phyloP scores from a whole-genome alignment of 441 rosid species.

The Bocquillonia castaneifolia region DNA sequence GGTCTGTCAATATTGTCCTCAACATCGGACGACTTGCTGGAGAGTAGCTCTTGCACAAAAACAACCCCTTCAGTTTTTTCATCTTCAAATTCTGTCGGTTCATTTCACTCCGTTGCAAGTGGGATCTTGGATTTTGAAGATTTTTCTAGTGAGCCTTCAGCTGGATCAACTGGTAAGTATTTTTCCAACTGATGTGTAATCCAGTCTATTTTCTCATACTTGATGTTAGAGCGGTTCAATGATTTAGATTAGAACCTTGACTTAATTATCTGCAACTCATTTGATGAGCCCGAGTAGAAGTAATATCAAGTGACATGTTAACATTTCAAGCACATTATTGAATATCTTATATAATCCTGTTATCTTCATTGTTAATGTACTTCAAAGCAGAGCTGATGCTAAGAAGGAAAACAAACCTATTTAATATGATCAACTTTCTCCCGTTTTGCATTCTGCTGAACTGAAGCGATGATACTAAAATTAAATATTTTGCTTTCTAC shows the following conservation, averaged over 20 bases:
- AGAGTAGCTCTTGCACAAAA: not conserved
- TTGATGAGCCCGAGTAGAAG: no score
- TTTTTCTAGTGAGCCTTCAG: constrained; percentile 6
- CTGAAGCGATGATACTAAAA: not conserved
- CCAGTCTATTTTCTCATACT: not conserved
- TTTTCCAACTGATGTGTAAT: not conserved
- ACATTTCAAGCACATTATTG: no score
- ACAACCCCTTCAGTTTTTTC: not conserved
- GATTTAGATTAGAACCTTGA: not conserved
- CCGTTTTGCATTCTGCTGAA: not conserved
- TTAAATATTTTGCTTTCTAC: not conserved
- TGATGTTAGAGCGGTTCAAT: not conserved
- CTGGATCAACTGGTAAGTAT: constrained; percentile 19
- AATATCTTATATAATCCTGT: no score
- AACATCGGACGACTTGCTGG: not conserved
- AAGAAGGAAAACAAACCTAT: not conserved
- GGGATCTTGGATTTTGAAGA: constrained; percentile 4
- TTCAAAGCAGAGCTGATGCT: not conserved
- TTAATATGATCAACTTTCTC: not conserved
- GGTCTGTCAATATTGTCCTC: not conserved
- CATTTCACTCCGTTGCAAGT: constrained; percentile 1
- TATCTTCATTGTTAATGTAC: no score
- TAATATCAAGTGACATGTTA: no score
- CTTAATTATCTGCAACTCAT: not conserved
- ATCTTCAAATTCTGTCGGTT: constrained; percentile 19